Conservation (phyloP, 768 basidiomycete genomes). For the Amanita muscaria region DNA sequence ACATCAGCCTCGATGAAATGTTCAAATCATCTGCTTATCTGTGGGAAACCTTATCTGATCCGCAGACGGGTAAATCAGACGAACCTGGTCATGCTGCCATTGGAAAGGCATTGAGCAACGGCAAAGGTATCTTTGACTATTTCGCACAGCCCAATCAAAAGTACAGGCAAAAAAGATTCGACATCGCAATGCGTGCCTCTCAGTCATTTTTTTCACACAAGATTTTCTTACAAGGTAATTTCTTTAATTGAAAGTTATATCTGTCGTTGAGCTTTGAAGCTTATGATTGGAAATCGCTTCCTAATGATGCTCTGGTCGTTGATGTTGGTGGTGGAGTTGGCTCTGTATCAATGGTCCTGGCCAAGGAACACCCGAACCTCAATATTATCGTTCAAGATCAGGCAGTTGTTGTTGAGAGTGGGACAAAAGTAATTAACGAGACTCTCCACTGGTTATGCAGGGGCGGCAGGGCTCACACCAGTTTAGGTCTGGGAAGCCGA, state of each 20-base stretch:
- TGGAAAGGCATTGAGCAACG: conserved; percentile 13
- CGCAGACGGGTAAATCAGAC: too few species aligned
- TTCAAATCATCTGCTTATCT: too few species aligned
- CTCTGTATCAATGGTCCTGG: conserved; percentile 15
- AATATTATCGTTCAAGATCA: conserved; percentile 20
- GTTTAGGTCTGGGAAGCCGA: conserved; percentile 8
- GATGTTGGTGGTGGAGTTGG: too few species aligned
- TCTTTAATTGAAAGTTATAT: not conserved
- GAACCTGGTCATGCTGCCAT: conserved; percentile 14
- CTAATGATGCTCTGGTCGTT: conserved; percentile 17
- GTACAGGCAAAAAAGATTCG: conserved; percentile 18
- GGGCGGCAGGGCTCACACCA: not conserved
- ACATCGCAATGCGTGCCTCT: conserved; percentile 19
- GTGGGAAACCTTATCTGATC: too few species aligned
- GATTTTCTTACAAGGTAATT: not conserved
- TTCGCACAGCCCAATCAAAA: conserved; percentile 15
- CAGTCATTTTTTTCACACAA: conserved; percentile 15
- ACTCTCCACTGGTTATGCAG: not conserved
- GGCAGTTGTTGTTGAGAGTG: conserved; percentile 12
- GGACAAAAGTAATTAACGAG: not conserved
- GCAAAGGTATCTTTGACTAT: conserved; percentile 14
- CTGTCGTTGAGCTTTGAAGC: conserved; percentile 8
- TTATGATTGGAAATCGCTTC: conserved; percentile 18
- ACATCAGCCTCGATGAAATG: too few species aligned
- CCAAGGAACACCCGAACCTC: conserved; percentile 13